A percentile compares a stretch with the other conserved stretches of the same genome.
phyloP scores from a whole-genome alignment of 106 monocot species.

The Phalaenopsis equestris region DNA sequence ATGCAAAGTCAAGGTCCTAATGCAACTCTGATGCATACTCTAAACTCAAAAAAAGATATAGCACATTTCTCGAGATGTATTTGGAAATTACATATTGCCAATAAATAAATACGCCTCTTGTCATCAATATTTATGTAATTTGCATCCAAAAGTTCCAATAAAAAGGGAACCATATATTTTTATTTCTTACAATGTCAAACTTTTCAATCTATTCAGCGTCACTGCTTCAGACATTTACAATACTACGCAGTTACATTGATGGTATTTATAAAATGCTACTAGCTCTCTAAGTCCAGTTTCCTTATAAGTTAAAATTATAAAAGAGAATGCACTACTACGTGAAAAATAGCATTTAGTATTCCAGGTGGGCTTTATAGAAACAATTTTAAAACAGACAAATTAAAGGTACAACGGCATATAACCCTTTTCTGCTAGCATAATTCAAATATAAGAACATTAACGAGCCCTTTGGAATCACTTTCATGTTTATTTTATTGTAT shows the following conservation, averaged over 20 bases:
- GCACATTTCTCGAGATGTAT: not conserved
- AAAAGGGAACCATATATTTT: not conserved
- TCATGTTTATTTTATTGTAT: no score
- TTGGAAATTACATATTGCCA: not conserved
- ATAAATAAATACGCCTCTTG: not conserved
- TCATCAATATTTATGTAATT: not conserved
- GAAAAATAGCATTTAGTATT: not conserved
- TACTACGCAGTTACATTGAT: not conserved
- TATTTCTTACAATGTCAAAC: not conserved
- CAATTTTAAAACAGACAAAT: not conserved
- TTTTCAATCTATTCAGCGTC: not conserved
- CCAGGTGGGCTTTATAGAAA: slow-evolving; percentile 1
- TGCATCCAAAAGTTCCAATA: not conserved
- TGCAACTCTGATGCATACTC: not conserved
- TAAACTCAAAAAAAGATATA: not conserved
- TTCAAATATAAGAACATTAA: not conserved
- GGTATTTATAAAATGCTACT: no score
- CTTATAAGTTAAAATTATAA: no score
- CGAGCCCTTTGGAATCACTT: no score
- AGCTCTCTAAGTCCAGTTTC: no score
- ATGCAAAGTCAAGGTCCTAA: not conserved
- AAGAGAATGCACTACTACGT: not conserved
- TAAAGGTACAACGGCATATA: not conserved
- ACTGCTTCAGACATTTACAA: not conserved
- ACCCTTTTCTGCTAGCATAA: not conserved